Percentiles rank a stretch among this genome's conserved stretches.
phyloP scores from a whole-genome alignment of 1,284 basidiomycete genomes.

The Melampsora americana region DNA sequence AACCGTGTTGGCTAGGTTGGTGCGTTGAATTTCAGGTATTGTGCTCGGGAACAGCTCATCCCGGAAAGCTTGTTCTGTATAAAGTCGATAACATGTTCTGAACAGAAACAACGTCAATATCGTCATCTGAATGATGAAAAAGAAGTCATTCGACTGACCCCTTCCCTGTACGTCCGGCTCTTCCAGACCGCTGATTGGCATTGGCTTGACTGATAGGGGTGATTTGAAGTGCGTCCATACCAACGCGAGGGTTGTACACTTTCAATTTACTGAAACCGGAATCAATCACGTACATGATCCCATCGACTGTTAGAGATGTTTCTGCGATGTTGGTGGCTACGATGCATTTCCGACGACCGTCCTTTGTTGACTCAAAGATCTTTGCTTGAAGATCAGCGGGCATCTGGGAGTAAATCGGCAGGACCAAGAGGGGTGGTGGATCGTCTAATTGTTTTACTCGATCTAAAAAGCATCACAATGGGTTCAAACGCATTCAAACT shows the following conservation, averaged over 20 bases:
- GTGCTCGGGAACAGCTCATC: constrained; percentile 97
- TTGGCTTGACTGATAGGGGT: constrained; percentile 97
- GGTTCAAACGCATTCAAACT: background rate
- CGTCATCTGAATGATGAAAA: constrained; percentile 5
- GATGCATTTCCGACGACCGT: constrained; percentile 92
- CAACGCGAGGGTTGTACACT: constrained; percentile 97
- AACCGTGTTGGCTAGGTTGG: constrained; percentile 95
- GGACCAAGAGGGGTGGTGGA: constrained; percentile 74
- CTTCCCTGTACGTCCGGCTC: constrained; percentile 91
- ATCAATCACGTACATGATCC: constrained; percentile 95
- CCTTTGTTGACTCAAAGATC: constrained; percentile 91
- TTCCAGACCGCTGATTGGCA: constrained; percentile 88
- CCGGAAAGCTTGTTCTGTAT: constrained; percentile 90
- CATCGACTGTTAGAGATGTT: constrained; percentile 94
- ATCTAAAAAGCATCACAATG: constrained; percentile 60
- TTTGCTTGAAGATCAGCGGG: constrained; percentile 97
- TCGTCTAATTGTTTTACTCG: constrained; percentile 87
- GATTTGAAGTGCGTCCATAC: constrained; percentile 98
- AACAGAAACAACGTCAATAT: background rate
- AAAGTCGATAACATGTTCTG: constrained; percentile 87
- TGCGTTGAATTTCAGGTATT: constrained; percentile 96
- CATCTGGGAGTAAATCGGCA: constrained; percentile 99
- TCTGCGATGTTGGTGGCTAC: constrained; percentile 99
- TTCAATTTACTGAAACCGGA: constrained; percentile 96
- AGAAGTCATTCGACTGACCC: constrained; percentile 52